Evolutionary conservation across 371 early-diverging fungal species (phyloP), one percentile per base, ranked within the genome.

Genomic region (Mortierella sp.): DNA sequence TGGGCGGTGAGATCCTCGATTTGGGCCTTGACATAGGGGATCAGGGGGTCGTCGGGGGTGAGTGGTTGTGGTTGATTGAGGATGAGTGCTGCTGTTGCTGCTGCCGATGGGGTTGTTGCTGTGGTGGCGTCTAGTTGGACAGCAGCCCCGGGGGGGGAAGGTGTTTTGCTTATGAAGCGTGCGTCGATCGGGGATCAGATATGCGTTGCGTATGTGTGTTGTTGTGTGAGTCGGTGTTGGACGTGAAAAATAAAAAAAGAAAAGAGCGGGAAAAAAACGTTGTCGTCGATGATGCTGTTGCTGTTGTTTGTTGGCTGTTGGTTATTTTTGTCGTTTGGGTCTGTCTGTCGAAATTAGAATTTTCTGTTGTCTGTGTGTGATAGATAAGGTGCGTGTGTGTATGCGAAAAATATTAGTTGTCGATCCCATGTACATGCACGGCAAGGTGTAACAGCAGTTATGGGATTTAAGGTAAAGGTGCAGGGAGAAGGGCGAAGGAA

Each of bases 11-110:
- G 82, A 6, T 82, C 77, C 45, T 82, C 82, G 42, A 86, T 86
- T 55, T 86, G 86, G 5, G 82, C 82, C 47, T 80, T 86, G 82
- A 86, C 86, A 44, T 80, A 86, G 48, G 86, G 86, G 24, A 86
- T 82, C 13, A 86, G 47, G 14, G 86, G 86, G 26, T 86, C 86
- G 70, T 84, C 72, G 13, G 13, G 14, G 14, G 60, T 78, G 72
- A 57, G 65, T 1, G 44, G 52, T 65, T 72, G 75, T 48, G 73
- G 58, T 38, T 70, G 82, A 44, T 78, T 75, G 58, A 74, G 77
- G 58, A 54, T 4, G 54, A 8, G 24, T 24, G 54, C 26, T 19
- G n/a, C 8, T 45, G 45, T 47, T 70, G 42, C 42, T 38, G 42
- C 42, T 38, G 42, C 42, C 5, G 42, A 38, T 38, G 42, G 42